Conservation (phyloP, 23 red algal species). For the Gracilariopsis chorda region DNA sequence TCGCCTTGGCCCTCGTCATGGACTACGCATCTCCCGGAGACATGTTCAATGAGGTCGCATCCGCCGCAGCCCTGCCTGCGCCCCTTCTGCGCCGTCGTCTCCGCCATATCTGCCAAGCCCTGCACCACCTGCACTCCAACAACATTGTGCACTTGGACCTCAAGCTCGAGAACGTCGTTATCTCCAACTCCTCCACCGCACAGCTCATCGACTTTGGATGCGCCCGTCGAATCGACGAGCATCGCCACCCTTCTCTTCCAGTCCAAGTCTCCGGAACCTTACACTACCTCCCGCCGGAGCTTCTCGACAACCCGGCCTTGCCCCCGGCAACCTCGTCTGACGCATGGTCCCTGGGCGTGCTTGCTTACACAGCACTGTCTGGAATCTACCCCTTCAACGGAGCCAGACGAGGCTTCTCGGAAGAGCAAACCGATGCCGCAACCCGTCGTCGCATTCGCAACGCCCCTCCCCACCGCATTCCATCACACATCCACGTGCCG, state of each 20-base stretch:
- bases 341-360: slow-evolving; percentile 71
- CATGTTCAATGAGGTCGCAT: slow-evolving; percentile 52
- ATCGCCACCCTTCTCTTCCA: neutral
- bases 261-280: slow-evolving; percentile 34
- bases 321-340: slow-evolving; percentile 35
- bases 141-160: slow-evolving; percentile 52
- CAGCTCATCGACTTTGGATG: slow-evolving; percentile 72
- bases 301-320: neutral
- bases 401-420: neutral
- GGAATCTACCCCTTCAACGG: slow-evolving; percentile 70
- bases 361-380: slow-evolving; percentile 59
- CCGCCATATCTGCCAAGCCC: slow-evolving; percentile 27
- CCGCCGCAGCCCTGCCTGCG: slow-evolving; percentile 5
- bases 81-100: slow-evolving; percentile 22
- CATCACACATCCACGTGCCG: neutral
- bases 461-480: slow-evolving; percentile 36
- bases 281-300: slow-evolving; percentile 55
- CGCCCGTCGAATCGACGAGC: slow-evolving; percentile 5
- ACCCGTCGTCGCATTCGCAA: slow-evolving; percentile 30
- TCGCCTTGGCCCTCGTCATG: slow-evolving; percentile 57
- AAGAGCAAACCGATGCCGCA: slow-evolving; percentile 4
- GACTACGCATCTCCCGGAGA: slow-evolving; percentile 43
- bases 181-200: slow-evolving; percentile 6
- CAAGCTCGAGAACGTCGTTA: slow-evolving; percentile 75
- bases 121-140: slow-evolving; percentile 8